Evolutionary conservation across 176 grass and related monocot species (phyloP).

Genomic region (Paspalum notatum): DNA sequence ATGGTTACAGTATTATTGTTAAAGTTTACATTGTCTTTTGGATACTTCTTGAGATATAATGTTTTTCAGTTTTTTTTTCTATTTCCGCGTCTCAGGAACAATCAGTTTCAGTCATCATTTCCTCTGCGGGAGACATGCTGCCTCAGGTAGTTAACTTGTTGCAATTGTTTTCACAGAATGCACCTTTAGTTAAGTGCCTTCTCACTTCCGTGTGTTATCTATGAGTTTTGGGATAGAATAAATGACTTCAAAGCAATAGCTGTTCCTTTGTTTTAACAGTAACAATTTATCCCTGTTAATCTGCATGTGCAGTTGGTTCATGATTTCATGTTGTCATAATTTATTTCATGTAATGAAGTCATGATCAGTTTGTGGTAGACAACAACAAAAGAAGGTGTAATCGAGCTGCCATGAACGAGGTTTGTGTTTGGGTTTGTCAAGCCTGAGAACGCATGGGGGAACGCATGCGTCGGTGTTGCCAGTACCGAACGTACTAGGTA

Average conservation of each 20-base stretch:
- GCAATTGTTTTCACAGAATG: slow-evolving; percentile 32
- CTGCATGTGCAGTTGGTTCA: slow-evolving; percentile 27
- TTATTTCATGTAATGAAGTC: neutral
- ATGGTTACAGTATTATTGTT: neutral
- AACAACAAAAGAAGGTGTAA: neutral
- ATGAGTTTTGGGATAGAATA: slow-evolving; percentile 5
- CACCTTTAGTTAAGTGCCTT: slow-evolving; percentile 8
- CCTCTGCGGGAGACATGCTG: slow-evolving; percentile 84
- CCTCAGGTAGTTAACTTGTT: slow-evolving; percentile 76
- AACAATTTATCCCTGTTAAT: neutral
- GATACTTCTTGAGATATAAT: slow-evolving; percentile 14
- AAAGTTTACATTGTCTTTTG: slow-evolving; percentile 8
- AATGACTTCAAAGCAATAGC: neutral
- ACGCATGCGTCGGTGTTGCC: no score
- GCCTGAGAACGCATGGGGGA: no score
- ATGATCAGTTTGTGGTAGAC: neutral
- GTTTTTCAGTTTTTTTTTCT: slow-evolving; percentile 21
- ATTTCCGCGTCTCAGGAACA: slow-evolving; percentile 66
- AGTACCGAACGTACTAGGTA: no score
- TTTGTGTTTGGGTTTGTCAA: no score
- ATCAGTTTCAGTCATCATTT: slow-evolving; percentile 85
- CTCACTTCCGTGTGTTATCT: no score
- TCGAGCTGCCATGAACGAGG: no score
- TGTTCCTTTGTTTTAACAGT: slow-evolving; percentile 1
- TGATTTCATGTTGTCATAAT: neutral